Percentiles rank a stretch among this genome's conserved stretches.
Conservation (phyloP, 2,329 filamentous ascomycete species). For the Trichophyton equinum region DNA sequence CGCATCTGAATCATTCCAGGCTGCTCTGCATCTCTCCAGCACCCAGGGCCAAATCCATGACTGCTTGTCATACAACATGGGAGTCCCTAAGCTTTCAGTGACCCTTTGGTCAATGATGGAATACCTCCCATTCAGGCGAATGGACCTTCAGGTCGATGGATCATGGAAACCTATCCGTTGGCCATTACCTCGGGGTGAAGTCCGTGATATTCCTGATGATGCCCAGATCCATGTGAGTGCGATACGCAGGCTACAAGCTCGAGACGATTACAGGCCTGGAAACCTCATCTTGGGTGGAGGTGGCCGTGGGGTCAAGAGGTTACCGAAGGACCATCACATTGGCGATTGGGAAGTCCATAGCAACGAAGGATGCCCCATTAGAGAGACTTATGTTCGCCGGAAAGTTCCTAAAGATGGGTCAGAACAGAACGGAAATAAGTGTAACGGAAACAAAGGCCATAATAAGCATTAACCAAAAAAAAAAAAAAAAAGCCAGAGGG, state of each 20-base stretch:
- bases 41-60: conserved; percentile 52
- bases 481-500: neutral
- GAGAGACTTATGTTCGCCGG: conserved; percentile 51
- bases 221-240: conserved; percentile 63
- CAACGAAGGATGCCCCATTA: conserved; percentile 55
- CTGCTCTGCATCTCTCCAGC: conserved; percentile 46
- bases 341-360: conserved; percentile 58
- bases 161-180: conserved; percentile 70
- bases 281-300: conserved; percentile 72
- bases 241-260: conserved; percentile 54
- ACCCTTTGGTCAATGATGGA: conserved; percentile 67
- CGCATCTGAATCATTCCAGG: conserved; percentile 39
- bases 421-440: neutral
- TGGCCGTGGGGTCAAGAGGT: conserved; percentile 53
- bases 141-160: conserved; percentile 62
- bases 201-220: conserved; percentile 59
- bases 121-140: conserved; percentile 65
- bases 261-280: conserved; percentile 57
- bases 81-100: conserved; percentile 44
- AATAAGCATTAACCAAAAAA: neutral
- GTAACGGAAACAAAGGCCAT: neutral
- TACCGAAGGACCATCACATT: conserved; percentile 51
- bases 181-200: conserved; percentile 66
- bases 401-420: conserved; percentile 12
- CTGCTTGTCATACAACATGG: conserved; percentile 53